These are phyloP conservation scores for Murraya koenigii DNA, from an alignment of 345 rosid species.

Conservation along the genomic window DNA sequence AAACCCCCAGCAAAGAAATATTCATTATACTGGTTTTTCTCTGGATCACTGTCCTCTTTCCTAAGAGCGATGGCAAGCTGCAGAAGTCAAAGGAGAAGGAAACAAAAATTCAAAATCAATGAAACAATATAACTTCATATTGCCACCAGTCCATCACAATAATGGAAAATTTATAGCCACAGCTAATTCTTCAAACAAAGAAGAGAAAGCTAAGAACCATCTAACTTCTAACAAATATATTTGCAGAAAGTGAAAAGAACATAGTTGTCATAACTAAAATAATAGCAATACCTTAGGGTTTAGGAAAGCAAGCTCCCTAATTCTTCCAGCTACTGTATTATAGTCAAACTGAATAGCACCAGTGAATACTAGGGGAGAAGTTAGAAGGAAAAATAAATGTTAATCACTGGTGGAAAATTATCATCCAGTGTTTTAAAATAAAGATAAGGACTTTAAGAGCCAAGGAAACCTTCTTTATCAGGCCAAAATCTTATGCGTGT, in stretches of 20 bases:
- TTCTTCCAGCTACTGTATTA: constrained; percentile 80
- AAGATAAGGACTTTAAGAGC: constrained; percentile 6
- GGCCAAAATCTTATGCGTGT: constrained; percentile 94
- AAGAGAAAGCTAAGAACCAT: background rate
- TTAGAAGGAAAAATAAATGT: constrained; percentile 9
- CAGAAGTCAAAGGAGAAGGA: constrained; percentile 17
- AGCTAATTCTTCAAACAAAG: background rate
- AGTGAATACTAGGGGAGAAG: constrained; percentile 65
- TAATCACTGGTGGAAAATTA: constrained; percentile 13
- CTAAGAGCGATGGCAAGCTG: constrained; percentile 74
- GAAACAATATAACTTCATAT: constrained; percentile 10
- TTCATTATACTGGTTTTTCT: constrained; percentile 58
- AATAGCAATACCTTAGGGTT: constrained; percentile 71
- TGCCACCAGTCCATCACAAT: background rate
- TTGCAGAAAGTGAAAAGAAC: background rate
- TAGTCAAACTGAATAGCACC: constrained; percentile 85
- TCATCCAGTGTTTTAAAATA: background rate
- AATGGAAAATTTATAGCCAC: background rate
- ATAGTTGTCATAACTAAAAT: constrained; percentile 5
- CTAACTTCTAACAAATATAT: background rate
- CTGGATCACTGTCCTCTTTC: constrained; percentile 58
- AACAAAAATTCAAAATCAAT: background rate
- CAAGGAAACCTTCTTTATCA: constrained; percentile 74
- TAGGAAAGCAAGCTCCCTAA: constrained; percentile 93
- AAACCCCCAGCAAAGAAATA: constrained; percentile 84